These are phyloP conservation scores for Rhodomyrtus psidioides DNA, from an alignment of 441 rosid genomes.

Conservation along the genomic window DNA sequence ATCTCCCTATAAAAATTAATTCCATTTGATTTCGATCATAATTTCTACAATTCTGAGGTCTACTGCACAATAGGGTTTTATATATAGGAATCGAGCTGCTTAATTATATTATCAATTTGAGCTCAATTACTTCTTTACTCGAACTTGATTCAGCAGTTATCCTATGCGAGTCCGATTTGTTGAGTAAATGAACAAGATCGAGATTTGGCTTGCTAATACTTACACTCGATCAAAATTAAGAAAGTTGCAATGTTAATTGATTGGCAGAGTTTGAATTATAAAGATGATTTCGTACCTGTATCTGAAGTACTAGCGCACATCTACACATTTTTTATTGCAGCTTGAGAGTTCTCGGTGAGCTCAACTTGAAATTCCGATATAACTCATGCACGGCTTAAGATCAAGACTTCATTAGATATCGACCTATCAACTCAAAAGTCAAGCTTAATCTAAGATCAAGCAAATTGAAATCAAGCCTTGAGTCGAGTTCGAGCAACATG, in stretches of 20 bases:
- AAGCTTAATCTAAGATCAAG: background rate
- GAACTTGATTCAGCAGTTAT: background rate
- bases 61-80: background rate
- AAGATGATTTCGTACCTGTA: background rate
- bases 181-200: background rate
- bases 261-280: background rate
- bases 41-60: background rate
- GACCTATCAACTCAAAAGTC: background rate
- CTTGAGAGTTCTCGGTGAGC: background rate
- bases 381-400: background rate
- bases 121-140: background rate
- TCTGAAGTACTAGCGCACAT: background rate
- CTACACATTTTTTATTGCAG: background rate
- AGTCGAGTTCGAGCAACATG: background rate
- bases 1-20: constrained; percentile 45
- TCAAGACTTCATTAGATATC: background rate
- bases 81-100: background rate
- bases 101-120: background rate
- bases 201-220: background rate
- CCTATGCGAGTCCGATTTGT: background rate
- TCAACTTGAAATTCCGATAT: background rate
- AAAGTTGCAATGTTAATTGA: background rate
- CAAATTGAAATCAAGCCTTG: background rate
- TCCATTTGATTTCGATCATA: background rate
- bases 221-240: background rate